Evolutionary conservation across 306 rosid species (phyloP), one percentile per base, ranked within the genome.

Genomic region (Purshia tridentata): DNA sequence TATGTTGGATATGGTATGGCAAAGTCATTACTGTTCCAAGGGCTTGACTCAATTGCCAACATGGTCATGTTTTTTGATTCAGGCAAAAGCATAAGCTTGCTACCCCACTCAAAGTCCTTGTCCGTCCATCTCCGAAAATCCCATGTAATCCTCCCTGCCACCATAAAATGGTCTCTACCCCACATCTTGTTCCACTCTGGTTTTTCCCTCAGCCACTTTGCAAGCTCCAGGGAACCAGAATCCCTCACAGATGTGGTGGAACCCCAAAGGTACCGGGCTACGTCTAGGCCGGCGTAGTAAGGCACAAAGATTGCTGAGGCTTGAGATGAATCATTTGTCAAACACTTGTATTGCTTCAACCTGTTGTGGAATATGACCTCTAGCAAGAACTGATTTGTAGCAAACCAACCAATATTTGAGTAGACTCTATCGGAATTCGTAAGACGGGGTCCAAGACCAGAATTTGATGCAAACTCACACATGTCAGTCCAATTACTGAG

Each of bases 1-100:
- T 83, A 81, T 4, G 87, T 86, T 6, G 89, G 89, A 65, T 85
- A 85, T 64, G 89, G 87, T 37, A 85, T 85, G 3, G 85, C 85
- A 55, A 78, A 72, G 45, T 83, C 90, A 54, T 75, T 83, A 59
- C 73, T 70, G 56, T 69, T 70, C 87, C 87, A 81, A 49, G 84
- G 84, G 10, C 82, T 84, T 15, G 81, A 77, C 72, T 86, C 87
- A 4, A 86, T 78, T 9, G 80, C 67, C 63, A 86, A 61, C 60
- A 80, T 65, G 4, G 85, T 67, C 85, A 82, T 85, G 73, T 80
- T 82, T 10, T 67, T 85, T 0, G 81, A 19, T 65, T 80, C 85
- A 3, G 87, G 89, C 50, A 82, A 71, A 20, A 76, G 22, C 80
- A 85, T 61, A 29, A 85, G 73, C 77, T 72, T 82, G 73, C 70